These are phyloP conservation scores for Aphanocladium album DNA, from an alignment of 2,329 filamentous ascomycete genomes.

Conservation along the genomic window DNA sequence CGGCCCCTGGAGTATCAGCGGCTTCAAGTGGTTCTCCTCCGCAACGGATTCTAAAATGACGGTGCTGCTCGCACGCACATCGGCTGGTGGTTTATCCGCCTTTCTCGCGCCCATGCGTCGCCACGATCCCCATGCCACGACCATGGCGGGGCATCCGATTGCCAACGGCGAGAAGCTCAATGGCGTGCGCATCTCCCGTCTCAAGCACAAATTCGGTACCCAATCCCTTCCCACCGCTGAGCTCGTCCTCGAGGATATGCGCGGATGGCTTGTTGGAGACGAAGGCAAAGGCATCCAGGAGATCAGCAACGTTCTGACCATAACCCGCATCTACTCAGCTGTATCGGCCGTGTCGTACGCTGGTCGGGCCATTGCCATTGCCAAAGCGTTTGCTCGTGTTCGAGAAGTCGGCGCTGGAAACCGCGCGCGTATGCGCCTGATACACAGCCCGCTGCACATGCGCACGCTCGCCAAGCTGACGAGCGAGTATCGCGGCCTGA, in stretches of 20 bases:
- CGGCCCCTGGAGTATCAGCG: conserved; percentile 53
- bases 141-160: conserved; percentile 22
- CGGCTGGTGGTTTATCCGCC: conserved; percentile 43
- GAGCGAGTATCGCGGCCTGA: conserved; percentile 50
- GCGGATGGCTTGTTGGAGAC: conserved; percentile 60
- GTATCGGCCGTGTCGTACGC: conserved; percentile 48
- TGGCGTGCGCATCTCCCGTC: conserved; percentile 60
- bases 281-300: conserved; percentile 63
- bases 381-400: conserved; percentile 53
- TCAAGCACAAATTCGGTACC: conserved; percentile 71
- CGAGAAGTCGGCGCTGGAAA: conserved; percentile 44
- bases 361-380: conserved; percentile 52
- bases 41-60: conserved; percentile 61
- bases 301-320: conserved; percentile 63
- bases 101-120: conserved; percentile 62
- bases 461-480: conserved; percentile 52
- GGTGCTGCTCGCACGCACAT: conserved; percentile 55
- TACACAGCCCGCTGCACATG: conserved; percentile 52
- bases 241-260: conserved; percentile 58
- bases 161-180: conserved; percentile 47
- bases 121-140: conserved; percentile 28
- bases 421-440: conserved; percentile 41
- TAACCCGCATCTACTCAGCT: conserved; percentile 57
- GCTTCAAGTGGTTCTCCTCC: conserved; percentile 67
- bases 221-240: conserved; percentile 67